Evolutionary conservation across 2,329 filamentous ascomycete species (phyloP), one percentile per base, ranked within the genome.

Genomic region (Colletotrichum sp.): DNA sequence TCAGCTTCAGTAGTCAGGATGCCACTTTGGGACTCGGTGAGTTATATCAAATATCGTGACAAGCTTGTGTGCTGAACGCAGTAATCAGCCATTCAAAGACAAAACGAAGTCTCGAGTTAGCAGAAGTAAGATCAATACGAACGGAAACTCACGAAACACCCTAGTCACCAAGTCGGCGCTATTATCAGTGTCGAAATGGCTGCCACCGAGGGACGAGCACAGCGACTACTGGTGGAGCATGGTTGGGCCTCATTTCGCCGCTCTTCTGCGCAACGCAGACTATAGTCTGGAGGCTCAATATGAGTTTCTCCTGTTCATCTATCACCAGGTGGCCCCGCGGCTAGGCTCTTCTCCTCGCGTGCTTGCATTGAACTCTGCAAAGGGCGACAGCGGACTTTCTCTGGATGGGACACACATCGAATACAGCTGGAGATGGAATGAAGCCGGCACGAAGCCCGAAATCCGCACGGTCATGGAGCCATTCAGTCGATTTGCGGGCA

Each of bases 391-490:
- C 22, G 71, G 64, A 4, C 64, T 73, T 5, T 73, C 64, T 16
- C 36, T 73, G 9, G 71, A 73, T 36, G 55, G 55, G 2, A 68
- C 71, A 22, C 57, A 68, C 36, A 55, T 73, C 2, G 71, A 73
- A 13, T 73, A 73, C 36, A 73, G 71, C 27, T 73, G 71, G 71
- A 52, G 64, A 30, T 73, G 71, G 71, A 69, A 73, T 15, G 36
- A 73, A 1, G 1, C 64, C 8, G 16, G 15, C 27, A 63, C 71
- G 2, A 73, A 68, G 22, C 71, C 64, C 1, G 71, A 73, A 39
- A 39, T 73, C 1, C 71, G 71, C 2, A 68, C 36, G 55, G 71
- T 73, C 1, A 52, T 68, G 57, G 71, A 73, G 30, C 71, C 71
- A 5, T 63, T 73, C 22, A 73, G 71, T 36, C 55, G 71, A 15